Evolutionary conservation across 371 early-diverging fungal species (phyloP).

Genomic region (Saksenaea vasiformis): DNA sequence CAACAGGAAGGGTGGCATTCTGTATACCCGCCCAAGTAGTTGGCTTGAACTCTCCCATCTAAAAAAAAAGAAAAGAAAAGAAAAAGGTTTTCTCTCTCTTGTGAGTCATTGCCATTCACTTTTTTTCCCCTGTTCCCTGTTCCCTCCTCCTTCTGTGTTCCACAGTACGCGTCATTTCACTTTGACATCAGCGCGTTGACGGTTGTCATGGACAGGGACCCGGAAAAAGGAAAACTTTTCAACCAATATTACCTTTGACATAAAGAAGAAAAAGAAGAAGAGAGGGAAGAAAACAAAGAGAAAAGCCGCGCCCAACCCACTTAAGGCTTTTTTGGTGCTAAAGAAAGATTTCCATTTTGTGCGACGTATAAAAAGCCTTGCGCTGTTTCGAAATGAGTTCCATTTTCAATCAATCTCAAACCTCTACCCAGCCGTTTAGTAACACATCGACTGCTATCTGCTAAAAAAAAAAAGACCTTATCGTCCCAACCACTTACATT

Average conservation of each 20-base stretch:
- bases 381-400: neutral
- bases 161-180: neutral
- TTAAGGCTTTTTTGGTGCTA: no score
- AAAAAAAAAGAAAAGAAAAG: no score
- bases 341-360: no score
- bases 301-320: no score
- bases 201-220: neutral
- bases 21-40: slow-evolving; percentile 59
- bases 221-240: neutral
- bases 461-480: no score
- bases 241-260: neutral
- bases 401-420: neutral
- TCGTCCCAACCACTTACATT: no score
- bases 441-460: no score
- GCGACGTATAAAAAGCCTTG: no score
- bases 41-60: slow-evolving; percentile 46
- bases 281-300: no score
- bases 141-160: neutral
- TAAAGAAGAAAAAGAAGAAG: no score
- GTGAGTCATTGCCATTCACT: neutral
- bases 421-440: neutral
- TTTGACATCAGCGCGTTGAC: neutral
- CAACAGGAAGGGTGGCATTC: slow-evolving; percentile 69
- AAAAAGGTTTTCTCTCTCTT: no score
- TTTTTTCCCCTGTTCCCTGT: neutral